Conservation (phyloP, 257 asterid genomes). For the Ballota nigra region DNA sequence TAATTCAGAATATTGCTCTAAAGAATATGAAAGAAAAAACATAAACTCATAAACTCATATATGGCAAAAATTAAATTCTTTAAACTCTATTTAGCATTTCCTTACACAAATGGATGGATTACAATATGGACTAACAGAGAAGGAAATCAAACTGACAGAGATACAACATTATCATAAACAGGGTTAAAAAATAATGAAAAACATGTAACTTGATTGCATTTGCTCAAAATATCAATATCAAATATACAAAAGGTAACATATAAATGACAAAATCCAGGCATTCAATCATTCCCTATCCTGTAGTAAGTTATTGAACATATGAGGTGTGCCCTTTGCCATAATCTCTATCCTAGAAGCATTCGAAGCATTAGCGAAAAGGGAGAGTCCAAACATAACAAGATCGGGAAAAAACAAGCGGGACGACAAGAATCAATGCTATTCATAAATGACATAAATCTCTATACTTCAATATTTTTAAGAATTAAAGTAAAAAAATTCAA, state of each 20-base stretch:
- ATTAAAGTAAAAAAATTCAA: too few species aligned
- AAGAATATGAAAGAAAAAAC: background rate
- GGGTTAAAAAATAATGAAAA: background rate
- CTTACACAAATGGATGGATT: background rate
- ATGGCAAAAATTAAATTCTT: background rate
- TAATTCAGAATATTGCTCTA: background rate
- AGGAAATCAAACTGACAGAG: background rate
- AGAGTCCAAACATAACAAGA: constrained; percentile 67
- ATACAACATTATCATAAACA: background rate
- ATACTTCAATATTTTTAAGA: too few species aligned
- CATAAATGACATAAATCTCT: too few species aligned
- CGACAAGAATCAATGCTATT: constrained; percentile 96
- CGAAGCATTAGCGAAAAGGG: constrained; percentile 76
- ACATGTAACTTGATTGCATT: constrained; percentile 20
- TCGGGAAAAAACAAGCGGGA: constrained; percentile 89
- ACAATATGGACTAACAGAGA: background rate
- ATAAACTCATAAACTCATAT: background rate
- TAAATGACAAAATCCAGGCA: constrained; percentile 5
- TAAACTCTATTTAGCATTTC: background rate
- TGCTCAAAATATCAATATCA: constrained; percentile 4
- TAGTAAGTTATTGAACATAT: constrained; percentile 73
- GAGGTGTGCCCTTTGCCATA: constrained; percentile 86
- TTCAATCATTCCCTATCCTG: constrained; percentile 50
- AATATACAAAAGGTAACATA: constrained; percentile 17
- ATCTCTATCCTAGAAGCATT: constrained; percentile 83